Evolutionary conservation across 495 filamentous ascomycete genomes (phyloP).

Genomic region (Trichocladium antarcticum): DNA sequence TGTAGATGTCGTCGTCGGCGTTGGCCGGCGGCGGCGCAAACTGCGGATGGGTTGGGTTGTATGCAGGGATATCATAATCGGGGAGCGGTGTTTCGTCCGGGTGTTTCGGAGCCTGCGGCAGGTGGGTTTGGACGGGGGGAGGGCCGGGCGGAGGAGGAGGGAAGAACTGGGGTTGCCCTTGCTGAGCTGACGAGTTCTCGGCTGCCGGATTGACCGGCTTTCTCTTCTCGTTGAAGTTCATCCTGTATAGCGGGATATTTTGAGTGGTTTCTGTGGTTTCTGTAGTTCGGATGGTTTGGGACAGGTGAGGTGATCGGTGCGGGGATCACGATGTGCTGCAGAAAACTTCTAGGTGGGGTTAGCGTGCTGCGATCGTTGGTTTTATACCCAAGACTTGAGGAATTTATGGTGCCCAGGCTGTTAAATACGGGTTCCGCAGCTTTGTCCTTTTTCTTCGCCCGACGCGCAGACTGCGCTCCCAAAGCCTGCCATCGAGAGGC

Average conservation of each 20-base stretch:
- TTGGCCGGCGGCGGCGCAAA: slow-evolving; percentile 11
- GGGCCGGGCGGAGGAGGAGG: slow-evolving; percentile 19
- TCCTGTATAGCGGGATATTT: no score
- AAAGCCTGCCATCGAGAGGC: no score
- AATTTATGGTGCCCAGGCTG: no score
- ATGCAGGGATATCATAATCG: slow-evolving; percentile 20
- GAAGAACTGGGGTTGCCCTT: slow-evolving; percentile 8
- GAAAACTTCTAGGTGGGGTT: neutral
- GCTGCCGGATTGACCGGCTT: slow-evolving; percentile 7
- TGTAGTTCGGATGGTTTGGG: neutral
- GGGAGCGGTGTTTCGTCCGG: slow-evolving; percentile 22
- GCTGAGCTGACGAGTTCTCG: slow-evolving; percentile 3
- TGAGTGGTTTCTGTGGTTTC: neutral
- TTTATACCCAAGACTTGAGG: neutral
- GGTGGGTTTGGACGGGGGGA: slow-evolving; percentile 8
- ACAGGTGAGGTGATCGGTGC: neutral
- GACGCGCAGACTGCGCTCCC: no score
- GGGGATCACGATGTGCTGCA: neutral
- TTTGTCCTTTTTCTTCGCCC: no score
- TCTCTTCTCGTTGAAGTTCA: slow-evolving; percentile 13
- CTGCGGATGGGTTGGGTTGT: slow-evolving; percentile 20
- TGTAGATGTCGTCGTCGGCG: slow-evolving; percentile 21
- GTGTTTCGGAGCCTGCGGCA: slow-evolving; percentile 13
- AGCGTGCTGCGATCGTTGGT: neutral
- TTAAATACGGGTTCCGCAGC: no score